Conservation (phyloP, 2,329 filamentous ascomycete genomes). For the Fonsecaea nubica region DNA sequence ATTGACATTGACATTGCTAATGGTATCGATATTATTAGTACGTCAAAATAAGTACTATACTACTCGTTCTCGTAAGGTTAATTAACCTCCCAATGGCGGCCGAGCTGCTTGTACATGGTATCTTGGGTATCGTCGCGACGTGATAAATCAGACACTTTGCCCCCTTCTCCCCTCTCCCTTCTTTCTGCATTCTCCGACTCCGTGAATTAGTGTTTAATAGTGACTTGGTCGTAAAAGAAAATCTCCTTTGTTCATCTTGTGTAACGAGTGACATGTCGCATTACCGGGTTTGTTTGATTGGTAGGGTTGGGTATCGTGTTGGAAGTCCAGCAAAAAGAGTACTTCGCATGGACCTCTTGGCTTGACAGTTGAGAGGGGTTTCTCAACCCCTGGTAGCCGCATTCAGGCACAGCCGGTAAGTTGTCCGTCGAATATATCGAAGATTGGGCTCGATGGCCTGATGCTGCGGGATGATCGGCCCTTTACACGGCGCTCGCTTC, state of each 20-base stretch:
- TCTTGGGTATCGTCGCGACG: slow-evolving; percentile 24
- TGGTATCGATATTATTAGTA: slow-evolving; percentile 12
- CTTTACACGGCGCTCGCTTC: slow-evolving; percentile 22
- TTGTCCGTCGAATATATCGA: slow-evolving; percentile 1
- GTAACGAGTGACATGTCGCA: slow-evolving; percentile 23
- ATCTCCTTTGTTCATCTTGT: slow-evolving; percentile 12
- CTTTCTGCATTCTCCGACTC: background rate
- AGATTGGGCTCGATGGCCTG: background rate
- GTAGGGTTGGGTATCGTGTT: slow-evolving; percentile 2
- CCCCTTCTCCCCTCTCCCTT: slow-evolving; percentile 1
- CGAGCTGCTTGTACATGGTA: slow-evolving; percentile 15
- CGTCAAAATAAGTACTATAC: slow-evolving; percentile 8
- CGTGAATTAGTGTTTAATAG: slow-evolving; percentile 4
- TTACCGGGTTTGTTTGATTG: background rate
- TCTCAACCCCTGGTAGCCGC: background rate
- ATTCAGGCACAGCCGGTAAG: background rate
- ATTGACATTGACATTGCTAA: slow-evolving; percentile 10
- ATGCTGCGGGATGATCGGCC: background rate
- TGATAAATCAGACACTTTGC: slow-evolving; percentile 14
- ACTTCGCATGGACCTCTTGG: background rate
- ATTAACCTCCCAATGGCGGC: background rate
- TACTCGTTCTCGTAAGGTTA: no score
- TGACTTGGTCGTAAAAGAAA: background rate
- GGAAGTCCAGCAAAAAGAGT: background rate
- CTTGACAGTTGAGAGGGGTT: background rate